Percentiles rank a stretch among this genome's conserved stretches.
Evolutionary conservation across 1,284 basidiomycete species (phyloP).

Genomic region (Ustilago shanxiensis): DNA sequence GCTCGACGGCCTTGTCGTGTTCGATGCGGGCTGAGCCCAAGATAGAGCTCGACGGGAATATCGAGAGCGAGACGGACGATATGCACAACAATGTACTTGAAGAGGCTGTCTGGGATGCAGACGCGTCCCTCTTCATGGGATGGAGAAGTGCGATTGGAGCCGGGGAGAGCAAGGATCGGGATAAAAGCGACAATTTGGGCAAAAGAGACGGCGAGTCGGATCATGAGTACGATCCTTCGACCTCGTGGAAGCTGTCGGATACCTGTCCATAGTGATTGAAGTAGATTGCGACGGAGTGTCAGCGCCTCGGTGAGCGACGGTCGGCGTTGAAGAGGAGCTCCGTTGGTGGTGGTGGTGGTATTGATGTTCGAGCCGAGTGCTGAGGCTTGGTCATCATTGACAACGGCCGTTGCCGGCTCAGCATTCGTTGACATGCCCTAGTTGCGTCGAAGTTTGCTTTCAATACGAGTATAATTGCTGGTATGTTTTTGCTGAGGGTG

Average conservation of each 20-base stretch:
- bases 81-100: slow-evolving; percentile 60
- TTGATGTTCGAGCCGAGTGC: neutral
- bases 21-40: slow-evolving; percentile 58
- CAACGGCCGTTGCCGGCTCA: slow-evolving; percentile 4
- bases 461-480: too few relatives aligned
- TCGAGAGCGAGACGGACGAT: slow-evolving; percentile 45
- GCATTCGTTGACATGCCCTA: slow-evolving; percentile 33
- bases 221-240: slow-evolving; percentile 38
- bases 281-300: slow-evolving; percentile 46
- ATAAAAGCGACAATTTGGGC: slow-evolving; percentile 49
- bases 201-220: slow-evolving; percentile 32
- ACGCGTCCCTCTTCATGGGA: slow-evolving; percentile 26
- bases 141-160: slow-evolving; percentile 27
- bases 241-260: slow-evolving; percentile 42
- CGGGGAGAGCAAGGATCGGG: slow-evolving; percentile 35
- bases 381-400: neutral
- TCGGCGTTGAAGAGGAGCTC: neutral
- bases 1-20: slow-evolving; percentile 42
- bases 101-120: slow-evolving; percentile 55
- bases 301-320: slow-evolving; percentile 48
- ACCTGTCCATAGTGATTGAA: slow-evolving; percentile 37
- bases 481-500: too few relatives aligned
- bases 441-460: neutral
- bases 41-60: slow-evolving; percentile 60
- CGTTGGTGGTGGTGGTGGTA: neutral